Conservation (phyloP, 78 protist species). For the Creolimax fragrantissima region DNA sequence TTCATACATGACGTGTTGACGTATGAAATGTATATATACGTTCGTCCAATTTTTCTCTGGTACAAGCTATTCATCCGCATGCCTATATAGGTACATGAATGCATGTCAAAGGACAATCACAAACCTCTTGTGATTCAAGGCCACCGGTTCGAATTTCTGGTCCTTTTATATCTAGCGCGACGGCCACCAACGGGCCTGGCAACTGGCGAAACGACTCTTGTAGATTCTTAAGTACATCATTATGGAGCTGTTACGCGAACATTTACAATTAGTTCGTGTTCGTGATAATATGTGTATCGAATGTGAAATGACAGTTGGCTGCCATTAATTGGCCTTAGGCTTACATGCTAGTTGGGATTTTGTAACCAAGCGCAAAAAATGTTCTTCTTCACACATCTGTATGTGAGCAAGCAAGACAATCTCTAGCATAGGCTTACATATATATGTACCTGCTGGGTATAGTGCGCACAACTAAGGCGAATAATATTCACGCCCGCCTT, state of each 20-base stretch:
- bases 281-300: not conserved
- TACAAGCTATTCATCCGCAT: no score
- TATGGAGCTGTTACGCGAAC: not conserved
- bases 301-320: no score
- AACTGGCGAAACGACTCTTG: not conserved
- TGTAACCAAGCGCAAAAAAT: no score
- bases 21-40: no score
- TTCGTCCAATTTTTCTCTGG: no score
- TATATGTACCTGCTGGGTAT: slow-evolving; percentile 26
- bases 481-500: slow-evolving; percentile 60
- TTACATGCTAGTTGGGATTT: no score
- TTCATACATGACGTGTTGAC: no score
- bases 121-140: not conserved
- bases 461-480: slow-evolving; percentile 68
- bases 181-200: slow-evolving; percentile 12
- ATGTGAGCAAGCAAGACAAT: not conserved
- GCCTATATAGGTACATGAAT: no score
- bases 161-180: slow-evolving; percentile 52
- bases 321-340: no score
- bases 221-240: not conserved
- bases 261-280: not conserved
- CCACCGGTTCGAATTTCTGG: slow-evolving; percentile 59
- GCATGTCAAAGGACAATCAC: no score
- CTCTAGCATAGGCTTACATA: no score
- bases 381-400: not conserved